Evolutionary conservation across 805 yeast genomes (phyloP).

Genomic region (Yamadazyma olivae): DNA sequence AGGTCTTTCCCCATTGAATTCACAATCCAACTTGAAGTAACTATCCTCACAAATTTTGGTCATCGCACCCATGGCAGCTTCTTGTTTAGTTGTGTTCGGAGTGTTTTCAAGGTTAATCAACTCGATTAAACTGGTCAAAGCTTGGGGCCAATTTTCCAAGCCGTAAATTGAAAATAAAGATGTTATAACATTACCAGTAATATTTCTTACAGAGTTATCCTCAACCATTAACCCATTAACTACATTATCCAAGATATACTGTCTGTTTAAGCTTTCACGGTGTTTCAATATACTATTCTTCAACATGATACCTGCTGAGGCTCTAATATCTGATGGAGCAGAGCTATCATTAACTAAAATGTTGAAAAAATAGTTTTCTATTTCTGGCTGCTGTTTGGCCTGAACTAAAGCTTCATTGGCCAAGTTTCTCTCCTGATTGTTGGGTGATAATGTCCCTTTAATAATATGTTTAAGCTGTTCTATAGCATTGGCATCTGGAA

Average conservation of each 20-base stretch:
- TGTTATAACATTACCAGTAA: constrained; percentile 88
- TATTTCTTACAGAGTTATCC: constrained; percentile 69
- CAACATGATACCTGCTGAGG: constrained; percentile 83
- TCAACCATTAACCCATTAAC: constrained; percentile 53
- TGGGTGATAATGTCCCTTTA: constrained; percentile 66
- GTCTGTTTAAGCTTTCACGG: constrained; percentile 22
- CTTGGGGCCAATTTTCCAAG: constrained; percentile 67
- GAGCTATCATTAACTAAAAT: constrained; percentile 55
- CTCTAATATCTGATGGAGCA: constrained; percentile 59
- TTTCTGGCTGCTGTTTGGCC: constrained; percentile 71
- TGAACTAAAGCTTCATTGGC: constrained; percentile 74
- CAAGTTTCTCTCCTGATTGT: constrained; percentile 48
- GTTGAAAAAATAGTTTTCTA: constrained; percentile 74
- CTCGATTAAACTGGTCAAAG: constrained; percentile 65
- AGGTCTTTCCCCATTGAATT: constrained; percentile 65
- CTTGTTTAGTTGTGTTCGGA: constrained; percentile 37
- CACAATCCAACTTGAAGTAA: constrained; percentile 58
- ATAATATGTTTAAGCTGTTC: constrained; percentile 65
- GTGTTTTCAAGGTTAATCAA: constrained; percentile 40
- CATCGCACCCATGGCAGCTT: constrained; percentile 79
- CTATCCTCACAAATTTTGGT: constrained; percentile 91
- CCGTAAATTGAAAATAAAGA: constrained; percentile 72
- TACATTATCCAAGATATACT: constrained; percentile 42
- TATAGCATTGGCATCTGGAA: constrained; percentile 59
- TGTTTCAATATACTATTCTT: constrained; percentile 66